These are phyloP conservation scores for Peronospora farinosa DNA, from an alignment of 352 stramenopile genomes.

Conservation along the genomic window DNA sequence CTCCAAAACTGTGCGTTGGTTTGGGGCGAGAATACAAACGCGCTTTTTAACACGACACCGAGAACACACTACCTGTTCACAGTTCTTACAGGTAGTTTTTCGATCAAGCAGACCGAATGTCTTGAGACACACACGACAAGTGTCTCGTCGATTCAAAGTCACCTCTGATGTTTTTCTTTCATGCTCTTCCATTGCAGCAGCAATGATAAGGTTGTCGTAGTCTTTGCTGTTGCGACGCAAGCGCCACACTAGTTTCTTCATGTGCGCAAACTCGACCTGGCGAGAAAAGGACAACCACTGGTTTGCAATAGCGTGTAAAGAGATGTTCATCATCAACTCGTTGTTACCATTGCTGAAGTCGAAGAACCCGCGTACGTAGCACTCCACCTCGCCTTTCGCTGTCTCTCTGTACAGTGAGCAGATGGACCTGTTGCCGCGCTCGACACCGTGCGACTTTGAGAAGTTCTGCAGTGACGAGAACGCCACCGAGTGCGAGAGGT, in stretches of 20 bases:
- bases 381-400: slow-evolving; percentile 11
- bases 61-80: slow-evolving; percentile 19
- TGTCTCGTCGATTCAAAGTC: slow-evolving; percentile 8
- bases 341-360: slow-evolving; percentile 20
- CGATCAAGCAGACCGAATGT: slow-evolving; percentile 19
- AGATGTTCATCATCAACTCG: slow-evolving; percentile 20
- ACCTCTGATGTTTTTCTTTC: slow-evolving; percentile 7
- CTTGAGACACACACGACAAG: slow-evolving; percentile 19
- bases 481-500: slow-evolving; percentile 38
- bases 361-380: slow-evolving; percentile 33
- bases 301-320: slow-evolving; percentile 17
- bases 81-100: slow-evolving; percentile 25
- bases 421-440: slow-evolving; percentile 21
- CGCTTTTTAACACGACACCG: slow-evolving; percentile 25
- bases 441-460: slow-evolving; percentile 14
- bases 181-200: slow-evolving; percentile 5
- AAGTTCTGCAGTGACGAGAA: slow-evolving; percentile 17
- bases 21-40: slow-evolving; percentile 14
- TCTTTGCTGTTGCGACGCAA: slow-evolving; percentile 10
- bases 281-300: slow-evolving; percentile 22
- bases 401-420: slow-evolving; percentile 17
- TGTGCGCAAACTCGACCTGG: slow-evolving; percentile 23
- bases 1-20: slow-evolving; percentile 10
- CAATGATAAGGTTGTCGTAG: slow-evolving; percentile 5
- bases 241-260: slow-evolving; percentile 26